Base-by-base conservation (phyloP, 2,329 filamentous ascomycete species). In the Ilyonectria destructans region DNA sequence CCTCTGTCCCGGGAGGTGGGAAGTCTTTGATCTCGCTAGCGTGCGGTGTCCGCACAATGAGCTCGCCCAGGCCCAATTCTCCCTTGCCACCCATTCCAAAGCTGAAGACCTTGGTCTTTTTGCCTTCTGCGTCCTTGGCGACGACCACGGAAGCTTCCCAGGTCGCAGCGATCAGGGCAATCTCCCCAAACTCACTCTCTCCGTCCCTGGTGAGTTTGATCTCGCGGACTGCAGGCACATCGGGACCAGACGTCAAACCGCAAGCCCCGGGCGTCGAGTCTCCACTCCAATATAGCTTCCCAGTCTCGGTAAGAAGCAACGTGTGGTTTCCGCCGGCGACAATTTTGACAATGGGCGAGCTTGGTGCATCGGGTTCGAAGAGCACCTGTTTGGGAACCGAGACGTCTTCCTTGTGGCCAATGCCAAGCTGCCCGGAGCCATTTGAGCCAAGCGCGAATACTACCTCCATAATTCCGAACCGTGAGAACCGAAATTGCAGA, bases 251-350 rank as follows among this genome's bases (percentile, higher is more conserved):
- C 0, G 79, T 70, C 10, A 84, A 72, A 1, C 89, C 89, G 70
- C 89, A 91, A 2, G 89, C 87, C 13, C 89, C 89, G 12, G 78
- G 84, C 2, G 82, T 77, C 8, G 82, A 84, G 66, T 91, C 88
- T 1, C 95, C 95, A 52, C 90, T 87, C 75, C 88, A 90, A 75
- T 89, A 92, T 0, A 95, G 82, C 1, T 82, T 73, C 0, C 91
- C 91, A 29, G 84, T 78, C 4, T 83, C 77, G n/a, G 87, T 89
- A 12, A 95, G 83, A 10, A 97, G 79, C 4, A 98, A 82, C 0
- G 94, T 97, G 80, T 98, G 96, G 77, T 98, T 98, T 1, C 95
- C 95, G 4, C 96, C 96, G 8, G 93, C 85, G 21, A 83, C 82
- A 10, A 87, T 79, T 48, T 78, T 79, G 58, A 77, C 72, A 62